A percentile compares a stretch with the other conserved stretches of the same genome.
These are phyloP conservation scores for Actinomortierella ambigua DNA, from an alignment of 371 early-diverging fungal genomes.

Conservation along the genomic window DNA sequence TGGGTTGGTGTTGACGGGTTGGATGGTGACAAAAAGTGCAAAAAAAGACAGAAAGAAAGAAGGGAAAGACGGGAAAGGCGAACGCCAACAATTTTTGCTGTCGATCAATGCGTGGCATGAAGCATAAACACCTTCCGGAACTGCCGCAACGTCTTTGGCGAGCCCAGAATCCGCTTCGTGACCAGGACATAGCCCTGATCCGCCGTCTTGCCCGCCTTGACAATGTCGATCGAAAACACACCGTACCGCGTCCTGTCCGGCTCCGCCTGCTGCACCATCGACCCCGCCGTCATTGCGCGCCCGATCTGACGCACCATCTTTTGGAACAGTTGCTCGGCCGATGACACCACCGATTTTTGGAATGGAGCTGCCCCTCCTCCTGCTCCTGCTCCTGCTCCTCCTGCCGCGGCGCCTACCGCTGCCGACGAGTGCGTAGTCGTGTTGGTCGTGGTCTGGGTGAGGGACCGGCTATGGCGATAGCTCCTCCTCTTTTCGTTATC, in stretches of 20 bases:
- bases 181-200: constrained; percentile 16
- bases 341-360: neutral
- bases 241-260: constrained; percentile 14
- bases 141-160: constrained; percentile 25
- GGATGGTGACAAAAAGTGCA: neutral
- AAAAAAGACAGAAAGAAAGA: neutral
- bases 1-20: constrained; percentile 1
- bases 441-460: too few relatives aligned
- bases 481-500: too few relatives aligned
- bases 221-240: constrained; percentile 43
- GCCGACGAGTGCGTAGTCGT: too few relatives aligned
- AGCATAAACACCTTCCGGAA: constrained; percentile 25
- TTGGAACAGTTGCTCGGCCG: constrained; percentile 7
- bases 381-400: too few relatives aligned
- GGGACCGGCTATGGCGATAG: too few relatives aligned
- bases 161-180: constrained; percentile 36
- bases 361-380: neutral
- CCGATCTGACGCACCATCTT: constrained; percentile 28
- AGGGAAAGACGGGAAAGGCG: neutral
- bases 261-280: neutral
- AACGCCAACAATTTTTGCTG: neutral
- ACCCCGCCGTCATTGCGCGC: constrained; percentile 26
- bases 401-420: too few relatives aligned
- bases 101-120: constrained; percentile 6
- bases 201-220: constrained; percentile 1